Conservation (phyloP, 1,284 basidiomycete genomes). For the Rhodotorula sp. region DNA sequence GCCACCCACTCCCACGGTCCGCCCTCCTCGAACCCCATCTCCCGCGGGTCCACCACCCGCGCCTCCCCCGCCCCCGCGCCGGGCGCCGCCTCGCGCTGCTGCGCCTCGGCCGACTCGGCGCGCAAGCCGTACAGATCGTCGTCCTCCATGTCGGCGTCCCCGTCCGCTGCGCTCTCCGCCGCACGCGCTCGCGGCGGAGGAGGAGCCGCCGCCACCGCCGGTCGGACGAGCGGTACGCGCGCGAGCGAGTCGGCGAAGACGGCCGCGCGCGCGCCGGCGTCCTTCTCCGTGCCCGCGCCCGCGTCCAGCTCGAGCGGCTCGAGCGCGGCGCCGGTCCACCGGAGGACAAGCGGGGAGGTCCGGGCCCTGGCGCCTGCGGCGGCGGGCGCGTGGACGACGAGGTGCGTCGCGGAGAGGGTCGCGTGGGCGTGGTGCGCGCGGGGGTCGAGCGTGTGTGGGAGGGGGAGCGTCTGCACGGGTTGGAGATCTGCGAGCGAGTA, state of each 20-base stretch:
- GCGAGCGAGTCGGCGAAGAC: conserved; percentile 2
- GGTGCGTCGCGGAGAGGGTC: background rate
- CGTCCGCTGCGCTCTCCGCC: background rate
- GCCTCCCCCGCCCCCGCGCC: background rate
- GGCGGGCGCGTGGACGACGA: conserved; percentile 5
- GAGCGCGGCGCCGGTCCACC: background rate
- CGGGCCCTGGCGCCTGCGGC: background rate
- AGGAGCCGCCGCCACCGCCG: background rate
- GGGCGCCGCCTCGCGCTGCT: background rate
- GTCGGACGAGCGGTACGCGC: background rate
- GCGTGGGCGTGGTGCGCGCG: conserved; percentile 3
- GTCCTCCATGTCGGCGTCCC: conserved; percentile 13
- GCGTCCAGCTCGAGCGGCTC: background rate
- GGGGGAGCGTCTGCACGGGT: background rate
- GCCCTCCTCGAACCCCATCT: background rate
- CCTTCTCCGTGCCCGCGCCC: background rate
- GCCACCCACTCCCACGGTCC: conserved; percentile 17
- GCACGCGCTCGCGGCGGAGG: too few species aligned
- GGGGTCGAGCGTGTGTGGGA: background rate
- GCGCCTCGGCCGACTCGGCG: background rate
- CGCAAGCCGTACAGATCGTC: conserved; percentile 34
- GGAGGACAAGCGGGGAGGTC: background rate
- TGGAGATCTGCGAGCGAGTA: background rate
- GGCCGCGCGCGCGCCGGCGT: background rate
- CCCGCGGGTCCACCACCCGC: background rate